Evolutionary conservation across 768 basidiomycete genomes (phyloP).

Genomic region (Kwoniella heveanensis): DNA sequence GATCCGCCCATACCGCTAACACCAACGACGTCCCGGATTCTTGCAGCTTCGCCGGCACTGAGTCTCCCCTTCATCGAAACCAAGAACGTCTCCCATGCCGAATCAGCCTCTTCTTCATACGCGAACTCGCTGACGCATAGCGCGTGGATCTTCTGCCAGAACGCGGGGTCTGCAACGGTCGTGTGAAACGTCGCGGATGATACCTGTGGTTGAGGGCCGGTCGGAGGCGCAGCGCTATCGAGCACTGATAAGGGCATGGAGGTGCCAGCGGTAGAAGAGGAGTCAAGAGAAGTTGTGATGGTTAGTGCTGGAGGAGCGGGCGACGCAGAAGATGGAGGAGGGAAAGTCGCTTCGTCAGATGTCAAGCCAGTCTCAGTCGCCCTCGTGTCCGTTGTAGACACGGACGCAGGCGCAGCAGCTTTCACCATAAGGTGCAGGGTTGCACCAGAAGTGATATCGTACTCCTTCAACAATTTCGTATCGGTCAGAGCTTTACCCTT

Average conservation of each 20-base stretch:
- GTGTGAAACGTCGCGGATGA: slow-evolving; percentile 63
- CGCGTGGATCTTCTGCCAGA: slow-evolving; percentile 71
- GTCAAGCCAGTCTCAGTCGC: slow-evolving; percentile 13
- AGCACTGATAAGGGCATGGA: slow-evolving; percentile 61
- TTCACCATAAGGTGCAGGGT: slow-evolving; percentile 86
- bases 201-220: slow-evolving; percentile 47
- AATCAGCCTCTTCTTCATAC: slow-evolving; percentile 66
- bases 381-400: slow-evolving; percentile 42
- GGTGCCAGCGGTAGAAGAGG: slow-evolving; percentile 35
- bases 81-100: slow-evolving; percentile 85
- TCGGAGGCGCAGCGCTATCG: slow-evolving; percentile 57
- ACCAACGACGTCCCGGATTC: slow-evolving; percentile 84
- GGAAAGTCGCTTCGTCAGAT: slow-evolving; percentile 21
- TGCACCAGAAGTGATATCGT: slow-evolving; percentile 76
- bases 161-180: slow-evolving; percentile 72
- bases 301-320: slow-evolving; percentile 40
- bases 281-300: slow-evolving; percentile 46
- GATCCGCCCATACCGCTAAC: slow-evolving; percentile 57
- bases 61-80: slow-evolving; percentile 76
- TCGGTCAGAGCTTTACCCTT: slow-evolving; percentile 95
- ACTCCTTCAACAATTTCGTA: slow-evolving; percentile 85
- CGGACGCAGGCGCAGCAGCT: slow-evolving; percentile 60
- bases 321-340: slow-evolving; percentile 32
- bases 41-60: slow-evolving; percentile 83
- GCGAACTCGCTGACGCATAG: slow-evolving; percentile 72